Evolutionary conservation across 116 monocot genomes (phyloP).

Genomic region (Dioscorea cayenensis): DNA sequence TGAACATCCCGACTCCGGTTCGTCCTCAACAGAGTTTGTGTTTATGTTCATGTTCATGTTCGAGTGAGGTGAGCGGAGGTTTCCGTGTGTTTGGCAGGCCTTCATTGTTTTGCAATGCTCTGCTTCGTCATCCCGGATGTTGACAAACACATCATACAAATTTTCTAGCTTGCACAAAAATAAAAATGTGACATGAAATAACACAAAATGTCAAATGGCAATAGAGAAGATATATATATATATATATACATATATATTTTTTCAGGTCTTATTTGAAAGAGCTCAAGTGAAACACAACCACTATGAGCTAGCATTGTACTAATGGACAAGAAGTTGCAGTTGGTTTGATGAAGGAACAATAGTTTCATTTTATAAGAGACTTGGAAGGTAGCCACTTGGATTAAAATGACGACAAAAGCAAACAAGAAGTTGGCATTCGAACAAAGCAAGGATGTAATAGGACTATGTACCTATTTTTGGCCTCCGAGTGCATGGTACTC

Average conservation of each 20-base stretch:
- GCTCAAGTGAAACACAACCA: no score
- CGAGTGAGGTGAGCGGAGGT: slow-evolving; percentile 80
- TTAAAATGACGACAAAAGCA: no score
- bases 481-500: slow-evolving; percentile 70
- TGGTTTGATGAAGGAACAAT: no score
- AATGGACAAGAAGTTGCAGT: no score
- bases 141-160: slow-evolving; percentile 86
- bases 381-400: no score
- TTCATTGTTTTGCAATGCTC: slow-evolving; percentile 98
- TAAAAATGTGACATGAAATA: background rate
- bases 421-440: background rate
- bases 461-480: slow-evolving; percentile 64
- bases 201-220: no score
- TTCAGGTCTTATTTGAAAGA: no score
- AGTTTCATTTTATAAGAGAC: no score
- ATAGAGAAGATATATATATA: no score
- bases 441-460: background rate
- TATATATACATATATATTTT: no score
- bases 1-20: slow-evolving; percentile 32
- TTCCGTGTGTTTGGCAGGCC: slow-evolving; percentile 80
- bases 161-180: slow-evolving; percentile 39
- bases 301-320: no score
- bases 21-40: slow-evolving; percentile 15
- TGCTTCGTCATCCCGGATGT: slow-evolving; percentile 82
- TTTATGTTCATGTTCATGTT: background rate